Evolutionary conservation across 148 eudicot genomes (phyloP), one percentile per base, ranked within the genome.

Genomic region (Spergularia marina): DNA sequence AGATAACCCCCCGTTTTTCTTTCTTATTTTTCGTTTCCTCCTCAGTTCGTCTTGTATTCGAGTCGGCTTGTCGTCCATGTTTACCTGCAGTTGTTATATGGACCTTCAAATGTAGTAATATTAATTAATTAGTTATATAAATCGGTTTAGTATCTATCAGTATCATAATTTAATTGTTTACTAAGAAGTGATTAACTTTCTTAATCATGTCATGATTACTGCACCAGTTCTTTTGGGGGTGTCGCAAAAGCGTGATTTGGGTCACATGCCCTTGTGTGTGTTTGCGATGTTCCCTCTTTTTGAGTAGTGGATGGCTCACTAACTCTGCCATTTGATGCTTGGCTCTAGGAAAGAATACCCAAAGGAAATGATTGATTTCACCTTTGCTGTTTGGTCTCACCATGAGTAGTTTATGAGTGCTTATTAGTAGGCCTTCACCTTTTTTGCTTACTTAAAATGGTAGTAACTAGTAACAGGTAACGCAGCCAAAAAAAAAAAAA

Each of bases 271-370:
- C 49, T 44, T 6, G 49, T 44, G 49, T 9, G 7, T 9, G 49
- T 44, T 44, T 30, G 36, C 36, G 36, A 30, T 52, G 40, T 40
- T 41, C 57, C 57, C 49, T 49, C 18, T 52, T 57, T 62, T 47
- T 25, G 15, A 10, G 36, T 76, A 59, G 79, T 77, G 79, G 79
- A 77, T 60, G 68, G 68, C 53, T 70, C 79, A 77, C 79, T 76
- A 39, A 76, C 68, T 60, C 58, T 70, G 79, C 34, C 51, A 62
- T 16, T 61, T 39, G 61, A 36, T 77, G 75, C 75, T 62, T 77
- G 80, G 80, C 80, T 77, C 80, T 52, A 71, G 65, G 30, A 76
- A 68, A 54, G 39, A 77, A 62, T 53, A 75, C 11, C 25, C 13
- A 30, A 53, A 57, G 12, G 68, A 6, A 77, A 78, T 78, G 71